Percentiles rank a stretch among this genome's conserved stretches.
Conservation (phyloP, 73 alveolate genomes). For the Blepharisma stoltei region DNA sequence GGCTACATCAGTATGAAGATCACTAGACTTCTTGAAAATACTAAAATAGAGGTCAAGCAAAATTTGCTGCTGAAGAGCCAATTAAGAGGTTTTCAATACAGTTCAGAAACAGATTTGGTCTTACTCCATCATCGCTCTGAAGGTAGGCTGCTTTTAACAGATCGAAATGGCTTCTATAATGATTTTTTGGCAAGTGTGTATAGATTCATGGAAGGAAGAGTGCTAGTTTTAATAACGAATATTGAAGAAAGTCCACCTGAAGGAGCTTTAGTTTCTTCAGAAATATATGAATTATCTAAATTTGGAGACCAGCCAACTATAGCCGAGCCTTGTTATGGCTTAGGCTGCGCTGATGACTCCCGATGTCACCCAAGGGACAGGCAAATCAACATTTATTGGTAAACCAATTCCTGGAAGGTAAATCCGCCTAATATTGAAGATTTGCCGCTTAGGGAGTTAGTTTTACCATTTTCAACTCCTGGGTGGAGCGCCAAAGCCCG, state of each 20-base stretch:
- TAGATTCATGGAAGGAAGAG: conserved; percentile 21
- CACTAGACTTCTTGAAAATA: neutral
- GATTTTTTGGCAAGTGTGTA: conserved; percentile 15
- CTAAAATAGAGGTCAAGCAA: neutral
- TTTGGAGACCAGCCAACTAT: conserved; percentile 29
- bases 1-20: neutral
- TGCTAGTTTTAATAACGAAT: neutral
- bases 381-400: too few relatives aligned
- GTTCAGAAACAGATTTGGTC: neutral
- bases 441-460: too few relatives aligned
- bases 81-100: neutral
- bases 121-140: conserved; percentile 2
- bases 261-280: conserved; percentile 25
- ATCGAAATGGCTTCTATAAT: conserved; percentile 24
- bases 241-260: conserved; percentile 19
- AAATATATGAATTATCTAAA: conserved; percentile 6
- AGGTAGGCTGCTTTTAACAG: conserved; percentile 31
- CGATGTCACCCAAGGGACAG: too few relatives aligned
- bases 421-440: too few relatives aligned
- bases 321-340: too few relatives aligned
- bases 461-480: too few relatives aligned
- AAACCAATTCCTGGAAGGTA: too few relatives aligned
- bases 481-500: too few relatives aligned
- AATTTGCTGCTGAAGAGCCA: neutral
- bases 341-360: too few relatives aligned